phyloP scores from a whole-genome alignment of 2,329 filamentous ascomycete genomes.

The Talaromyces sp. region DNA sequence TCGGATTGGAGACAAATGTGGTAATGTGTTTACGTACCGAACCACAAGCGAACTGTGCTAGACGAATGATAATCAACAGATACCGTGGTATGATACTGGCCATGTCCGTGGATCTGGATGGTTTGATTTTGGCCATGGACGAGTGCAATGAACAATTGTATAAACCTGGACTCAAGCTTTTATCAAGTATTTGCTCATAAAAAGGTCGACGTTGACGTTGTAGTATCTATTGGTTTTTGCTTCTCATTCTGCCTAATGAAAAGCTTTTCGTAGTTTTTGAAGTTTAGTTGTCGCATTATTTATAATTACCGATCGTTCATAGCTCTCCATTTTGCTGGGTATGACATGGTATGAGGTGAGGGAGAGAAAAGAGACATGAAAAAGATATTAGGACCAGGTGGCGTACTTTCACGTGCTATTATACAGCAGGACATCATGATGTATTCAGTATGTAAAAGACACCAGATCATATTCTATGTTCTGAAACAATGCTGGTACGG shows the following conservation, averaged over 20 bases:
- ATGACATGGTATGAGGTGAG: neutral
- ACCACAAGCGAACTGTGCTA: slow-evolving; percentile 64
- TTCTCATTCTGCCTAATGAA: neutral
- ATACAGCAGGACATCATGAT: neutral
- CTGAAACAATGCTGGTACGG: neutral
- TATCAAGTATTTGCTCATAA: neutral
- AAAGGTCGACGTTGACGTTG: neutral
- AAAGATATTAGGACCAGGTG: neutral
- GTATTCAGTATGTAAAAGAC: neutral
- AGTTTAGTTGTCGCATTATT: neutral
- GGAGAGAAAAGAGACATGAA: neutral
- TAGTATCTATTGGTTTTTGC: no score
- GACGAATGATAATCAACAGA: slow-evolving; percentile 55
- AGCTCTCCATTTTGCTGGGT: neutral
- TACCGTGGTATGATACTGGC: slow-evolving; percentile 54
- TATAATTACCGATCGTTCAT: neutral
- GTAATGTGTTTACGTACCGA: slow-evolving; percentile 47
- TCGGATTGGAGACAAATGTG: slow-evolving; percentile 24
- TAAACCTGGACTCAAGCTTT: neutral
- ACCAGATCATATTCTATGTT: neutral
- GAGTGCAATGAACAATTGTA: neutral
- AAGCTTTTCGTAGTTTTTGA: neutral
- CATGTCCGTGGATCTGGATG: slow-evolving; percentile 10
- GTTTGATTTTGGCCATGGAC: neutral
- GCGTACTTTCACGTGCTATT: slow-evolving; percentile 2